phyloP scores from a whole-genome alignment of 2,329 filamentous ascomycete genomes.

The Alternaria gaisen region DNA sequence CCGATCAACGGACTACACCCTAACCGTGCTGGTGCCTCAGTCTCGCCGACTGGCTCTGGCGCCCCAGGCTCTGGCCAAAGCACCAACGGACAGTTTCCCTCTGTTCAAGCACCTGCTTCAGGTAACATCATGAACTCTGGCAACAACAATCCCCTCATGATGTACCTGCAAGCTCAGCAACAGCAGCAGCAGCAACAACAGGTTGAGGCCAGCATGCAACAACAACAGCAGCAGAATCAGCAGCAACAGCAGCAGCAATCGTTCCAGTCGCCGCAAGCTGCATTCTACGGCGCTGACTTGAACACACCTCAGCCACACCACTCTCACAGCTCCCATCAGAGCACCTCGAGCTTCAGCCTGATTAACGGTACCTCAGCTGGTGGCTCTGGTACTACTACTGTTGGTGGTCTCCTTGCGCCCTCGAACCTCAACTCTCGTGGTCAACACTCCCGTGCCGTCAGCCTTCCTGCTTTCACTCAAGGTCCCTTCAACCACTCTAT shows the following conservation, averaged over 20 bases:
- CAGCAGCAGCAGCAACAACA: constrained; percentile 55
- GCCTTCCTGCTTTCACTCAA: constrained; percentile 77
- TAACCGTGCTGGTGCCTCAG: constrained; percentile 63
- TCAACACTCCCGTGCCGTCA: constrained; percentile 82
- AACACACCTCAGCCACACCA: constrained; percentile 70
- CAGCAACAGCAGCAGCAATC: constrained; percentile 61
- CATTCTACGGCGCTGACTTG: constrained; percentile 75
- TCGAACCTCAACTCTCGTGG: constrained; percentile 67
- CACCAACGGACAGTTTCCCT: constrained; percentile 66
- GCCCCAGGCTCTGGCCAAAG: constrained; percentile 64
- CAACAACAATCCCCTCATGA: constrained; percentile 85
- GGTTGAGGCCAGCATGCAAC: constrained; percentile 48
- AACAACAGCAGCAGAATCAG: constrained; percentile 38
- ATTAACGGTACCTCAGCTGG: constrained; percentile 53
- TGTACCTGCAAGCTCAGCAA: constrained; percentile 82
- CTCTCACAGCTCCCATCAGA: constrained; percentile 64
- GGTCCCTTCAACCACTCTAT: constrained; percentile 61
- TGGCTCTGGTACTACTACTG: constrained; percentile 69
- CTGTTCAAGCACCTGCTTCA: constrained; percentile 69
- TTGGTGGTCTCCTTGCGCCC: constrained; percentile 80
- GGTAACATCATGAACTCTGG: constrained; percentile 81
- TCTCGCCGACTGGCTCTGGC: constrained; percentile 67
- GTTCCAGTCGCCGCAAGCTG: constrained; percentile 78
- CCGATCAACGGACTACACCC: constrained; percentile 67
- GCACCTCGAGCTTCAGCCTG: constrained; percentile 61